Percentiles rank a stretch among this genome's conserved stretches.
Conservation (phyloP, 257 asterid genomes). For the Mentha longifolia region DNA sequence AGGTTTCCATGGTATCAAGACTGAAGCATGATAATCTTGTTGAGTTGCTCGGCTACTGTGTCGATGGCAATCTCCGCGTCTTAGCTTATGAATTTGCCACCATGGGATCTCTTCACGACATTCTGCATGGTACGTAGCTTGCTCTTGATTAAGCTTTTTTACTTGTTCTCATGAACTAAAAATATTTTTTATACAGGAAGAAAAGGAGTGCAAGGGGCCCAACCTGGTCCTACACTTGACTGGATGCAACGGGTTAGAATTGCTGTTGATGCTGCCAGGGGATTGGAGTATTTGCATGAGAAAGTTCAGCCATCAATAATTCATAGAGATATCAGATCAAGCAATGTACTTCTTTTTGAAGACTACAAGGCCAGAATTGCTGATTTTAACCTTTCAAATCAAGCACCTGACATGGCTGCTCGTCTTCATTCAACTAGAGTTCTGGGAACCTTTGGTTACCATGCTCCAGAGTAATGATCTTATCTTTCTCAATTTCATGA, state of each 20-base stretch:
- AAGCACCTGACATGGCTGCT: constrained; percentile 99
- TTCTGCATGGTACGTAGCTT: constrained; percentile 76
- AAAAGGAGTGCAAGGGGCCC: constrained; percentile 98
- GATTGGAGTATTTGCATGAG: constrained; percentile 96
- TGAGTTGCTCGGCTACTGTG: constrained; percentile 91
- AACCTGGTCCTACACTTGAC: constrained; percentile 98
- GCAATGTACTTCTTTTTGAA: constrained; percentile 94
- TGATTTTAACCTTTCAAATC: constrained; percentile 94
- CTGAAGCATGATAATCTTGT: constrained; percentile 92
- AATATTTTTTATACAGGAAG: constrained; percentile 59
- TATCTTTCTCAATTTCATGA: constrained; percentile 26
- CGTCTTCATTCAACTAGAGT: constrained; percentile 99
- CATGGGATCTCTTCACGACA: constrained; percentile 97
- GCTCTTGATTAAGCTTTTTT: constrained; percentile 25
- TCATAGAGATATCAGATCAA: constrained; percentile 97
- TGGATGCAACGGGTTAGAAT: constrained; percentile 96
- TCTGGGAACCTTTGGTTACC: constrained; percentile 97
- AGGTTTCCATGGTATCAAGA: constrained; percentile 96
- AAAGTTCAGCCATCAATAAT: constrained; percentile 77
- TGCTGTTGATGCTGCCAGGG: constrained; percentile 98
- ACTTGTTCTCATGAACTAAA: constrained; percentile 10
- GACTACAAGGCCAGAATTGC: constrained; percentile 92
- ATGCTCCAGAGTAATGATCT: constrained; percentile 92
- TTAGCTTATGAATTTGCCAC: constrained; percentile 96
- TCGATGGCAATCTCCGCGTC: constrained; percentile 88